These are phyloP conservation scores for Boletus eberwhitei DNA, from an alignment of 768 basidiomycete species.

Conservation along the genomic window DNA sequence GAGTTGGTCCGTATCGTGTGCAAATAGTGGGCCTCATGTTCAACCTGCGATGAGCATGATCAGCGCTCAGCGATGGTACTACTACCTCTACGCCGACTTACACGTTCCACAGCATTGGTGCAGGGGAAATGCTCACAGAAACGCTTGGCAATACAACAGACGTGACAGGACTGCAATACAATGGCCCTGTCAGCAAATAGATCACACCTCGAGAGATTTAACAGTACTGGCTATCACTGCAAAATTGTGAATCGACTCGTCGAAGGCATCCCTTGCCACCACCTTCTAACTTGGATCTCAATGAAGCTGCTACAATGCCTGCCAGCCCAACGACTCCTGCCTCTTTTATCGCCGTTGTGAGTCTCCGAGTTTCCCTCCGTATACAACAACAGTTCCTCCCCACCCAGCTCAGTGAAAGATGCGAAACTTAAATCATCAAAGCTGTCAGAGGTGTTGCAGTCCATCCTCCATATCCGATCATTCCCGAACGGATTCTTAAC, in stretches of 20 bases:
- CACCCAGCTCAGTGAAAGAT: slow-evolving; percentile 1
- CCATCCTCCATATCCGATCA: background rate
- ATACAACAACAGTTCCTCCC: slow-evolving; percentile 12
- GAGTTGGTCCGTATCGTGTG: background rate
- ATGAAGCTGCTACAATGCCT: background rate
- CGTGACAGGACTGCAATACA: background rate
- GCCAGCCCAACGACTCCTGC: background rate
- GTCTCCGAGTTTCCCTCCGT: slow-evolving; percentile 19
- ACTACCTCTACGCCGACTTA: too few relatives aligned
- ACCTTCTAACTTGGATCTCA: background rate
- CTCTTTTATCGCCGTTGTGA: background rate
- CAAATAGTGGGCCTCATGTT: slow-evolving; percentile 35
- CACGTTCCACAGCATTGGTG: background rate
- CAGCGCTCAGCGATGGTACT: slow-evolving; percentile 18
- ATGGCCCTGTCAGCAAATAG: background rate
- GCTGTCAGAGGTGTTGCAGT: background rate
- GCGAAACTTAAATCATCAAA: background rate
- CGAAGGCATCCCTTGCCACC: slow-evolving; percentile 19
- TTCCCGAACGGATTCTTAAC: background rate
- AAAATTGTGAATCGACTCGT: slow-evolving; percentile 12
- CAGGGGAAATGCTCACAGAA: background rate
- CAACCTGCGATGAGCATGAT: slow-evolving; percentile 22
- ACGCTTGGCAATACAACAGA: background rate
- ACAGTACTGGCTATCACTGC: slow-evolving; percentile 24
- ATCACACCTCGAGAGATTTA: slow-evolving; percentile 6